A percentile compares a stretch with the other conserved stretches of the same genome.
Conservation (phyloP, 371 early-diverging fungal genomes). For the Dinochytrium kinnereticum region DNA sequence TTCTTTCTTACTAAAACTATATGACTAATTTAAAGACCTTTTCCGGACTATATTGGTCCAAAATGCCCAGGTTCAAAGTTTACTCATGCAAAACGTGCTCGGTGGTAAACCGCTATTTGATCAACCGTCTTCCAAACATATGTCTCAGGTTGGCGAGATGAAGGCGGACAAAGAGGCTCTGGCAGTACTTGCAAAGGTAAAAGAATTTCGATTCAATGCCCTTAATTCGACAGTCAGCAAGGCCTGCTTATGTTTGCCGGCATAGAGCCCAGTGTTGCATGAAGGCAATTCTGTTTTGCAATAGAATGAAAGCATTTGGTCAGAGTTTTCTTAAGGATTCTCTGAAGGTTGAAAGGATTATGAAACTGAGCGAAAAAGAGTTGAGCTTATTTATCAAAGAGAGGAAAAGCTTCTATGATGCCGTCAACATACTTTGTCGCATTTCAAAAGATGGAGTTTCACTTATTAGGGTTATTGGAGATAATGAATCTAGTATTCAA, state of each 20-base stretch:
- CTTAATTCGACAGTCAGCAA: neutral
- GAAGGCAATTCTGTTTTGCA: neutral
- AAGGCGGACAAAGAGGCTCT: neutral
- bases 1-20: neutral
- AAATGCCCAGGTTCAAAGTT: neutral
- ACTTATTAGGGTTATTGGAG: neutral
- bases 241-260: neutral
- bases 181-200: slow-evolving; percentile 2
- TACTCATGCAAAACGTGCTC: neutral
- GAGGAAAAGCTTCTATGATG: neutral
- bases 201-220: neutral
- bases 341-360: neutral
- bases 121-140: neutral
- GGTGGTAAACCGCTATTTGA: neutral
- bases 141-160: neutral
- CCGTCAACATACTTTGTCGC: neutral
- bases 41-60: neutral
- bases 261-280: neutral
- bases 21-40: neutral
- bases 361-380: neutral
- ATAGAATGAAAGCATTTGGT: neutral
- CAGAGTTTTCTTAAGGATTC: neutral
- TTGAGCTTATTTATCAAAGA: neutral
- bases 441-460: neutral
- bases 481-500: neutral